Evolutionary conservation across 2,329 filamentous ascomycete species (phyloP).

Genomic region (Elsinoe ampelina): DNA sequence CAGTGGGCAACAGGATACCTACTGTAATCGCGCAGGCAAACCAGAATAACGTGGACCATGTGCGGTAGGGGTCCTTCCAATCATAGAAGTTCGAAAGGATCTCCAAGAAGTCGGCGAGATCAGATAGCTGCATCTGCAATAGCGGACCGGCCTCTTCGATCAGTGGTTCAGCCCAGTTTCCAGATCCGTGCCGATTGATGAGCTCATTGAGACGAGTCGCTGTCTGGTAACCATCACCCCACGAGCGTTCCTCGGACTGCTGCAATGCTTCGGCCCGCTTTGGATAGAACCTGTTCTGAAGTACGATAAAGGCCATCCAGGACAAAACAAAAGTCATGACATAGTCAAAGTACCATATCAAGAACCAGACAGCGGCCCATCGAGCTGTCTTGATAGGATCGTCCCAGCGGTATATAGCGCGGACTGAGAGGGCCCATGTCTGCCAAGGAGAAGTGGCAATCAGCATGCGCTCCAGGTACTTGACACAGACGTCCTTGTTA

Average conservation of each 20-base stretch:
- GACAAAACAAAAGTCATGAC: slow-evolving; percentile 27
- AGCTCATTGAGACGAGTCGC: slow-evolving; percentile 30
- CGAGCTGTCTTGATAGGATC: slow-evolving; percentile 26
- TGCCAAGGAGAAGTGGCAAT: slow-evolving; percentile 35
- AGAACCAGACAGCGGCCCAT: slow-evolving; percentile 29
- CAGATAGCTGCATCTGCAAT: slow-evolving; percentile 31
- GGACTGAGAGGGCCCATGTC: slow-evolving; percentile 29
- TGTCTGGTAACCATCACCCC: slow-evolving; percentile 22
- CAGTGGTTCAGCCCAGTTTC: slow-evolving; percentile 31
- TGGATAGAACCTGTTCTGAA: slow-evolving; percentile 25
- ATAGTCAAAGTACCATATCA: slow-evolving; percentile 31
- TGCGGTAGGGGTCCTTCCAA: slow-evolving; percentile 29
- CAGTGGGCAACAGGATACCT: slow-evolving; percentile 25
- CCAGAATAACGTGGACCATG: slow-evolving; percentile 28
- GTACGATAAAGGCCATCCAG: slow-evolving; percentile 29
- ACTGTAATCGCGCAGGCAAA: slow-evolving; percentile 26
- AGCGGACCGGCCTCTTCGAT: slow-evolving; percentile 29
- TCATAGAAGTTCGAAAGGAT: slow-evolving; percentile 30
- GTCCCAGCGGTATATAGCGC: slow-evolving; percentile 33
- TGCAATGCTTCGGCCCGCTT: slow-evolving; percentile 26
- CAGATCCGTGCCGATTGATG: slow-evolving; percentile 28
- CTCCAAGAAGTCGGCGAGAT: slow-evolving; percentile 31
- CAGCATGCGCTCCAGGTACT: slow-evolving; percentile 30
- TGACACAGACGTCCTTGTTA: slow-evolving; percentile 28
- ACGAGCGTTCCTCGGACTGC: slow-evolving; percentile 26